Base-by-base conservation (phyloP, 2,329 filamentous ascomycete genomes). In the Phaeophleospora eucalypticola region DNA sequence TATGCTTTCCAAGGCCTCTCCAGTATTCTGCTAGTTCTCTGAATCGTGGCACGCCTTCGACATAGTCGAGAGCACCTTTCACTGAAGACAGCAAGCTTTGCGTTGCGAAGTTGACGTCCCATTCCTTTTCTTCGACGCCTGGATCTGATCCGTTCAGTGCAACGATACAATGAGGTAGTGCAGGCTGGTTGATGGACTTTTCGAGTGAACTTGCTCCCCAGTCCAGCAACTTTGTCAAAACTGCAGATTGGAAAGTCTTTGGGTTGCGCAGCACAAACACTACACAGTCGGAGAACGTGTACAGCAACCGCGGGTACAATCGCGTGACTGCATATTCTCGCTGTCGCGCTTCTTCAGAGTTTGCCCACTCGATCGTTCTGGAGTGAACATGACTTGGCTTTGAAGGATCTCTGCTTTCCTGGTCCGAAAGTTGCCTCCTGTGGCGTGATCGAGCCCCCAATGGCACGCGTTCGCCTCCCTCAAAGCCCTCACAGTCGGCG, bases 101-200 rank as follows among this genome's bases (percentile, higher is more conserved):
- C 0, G 62, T 66, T 1, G 63, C 62, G 45, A 59, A 64, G 32
- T 59, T 56, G 43, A 61, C 58, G 37, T 64, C 61, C 63, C 63
- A 66, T 46, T 65, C 60, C 18, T 55, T 54, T n/a, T 62, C 62
- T 29, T 65, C 59, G 1, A 66, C 61, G 3, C 49, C 53, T 8
- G 62, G 62, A 46, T 65, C 62, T 3, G 59, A 61, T 4, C 60
- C 63, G 32, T 65, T 66, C 29, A 80, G 63, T 0, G 73, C 75
- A 35, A 81, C 74, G 43, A 81, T 70, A 4, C 73, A 76, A 54
- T 79, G 75, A 2, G 78, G 77, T 2, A 80, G 66, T 2, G 73
- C 69, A 0, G 77, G 77, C 52, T 80, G 77, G 48, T 80, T 80
- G 36, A 74, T 68, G 0, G 76, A 77, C 48, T 71, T 76, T 51